Evolutionary conservation across 1,284 basidiomycete genomes (phyloP).

Genomic region (Ceratobasidium sp.): DNA sequence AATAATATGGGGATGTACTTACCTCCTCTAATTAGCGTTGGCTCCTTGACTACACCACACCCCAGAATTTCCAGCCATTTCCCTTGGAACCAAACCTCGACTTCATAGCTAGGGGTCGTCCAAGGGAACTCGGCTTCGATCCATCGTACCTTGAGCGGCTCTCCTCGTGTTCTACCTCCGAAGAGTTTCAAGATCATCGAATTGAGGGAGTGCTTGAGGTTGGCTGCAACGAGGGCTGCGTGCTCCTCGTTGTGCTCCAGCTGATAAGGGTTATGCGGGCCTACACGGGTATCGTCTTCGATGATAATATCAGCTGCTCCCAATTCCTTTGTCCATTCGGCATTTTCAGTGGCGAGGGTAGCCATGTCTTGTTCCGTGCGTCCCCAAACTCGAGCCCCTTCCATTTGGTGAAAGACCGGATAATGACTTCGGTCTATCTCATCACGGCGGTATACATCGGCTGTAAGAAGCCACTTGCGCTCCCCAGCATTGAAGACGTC

Average conservation of each 20-base stretch:
- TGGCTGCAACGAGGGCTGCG: slow-evolving; percentile 74
- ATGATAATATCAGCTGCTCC: slow-evolving; percentile 77
- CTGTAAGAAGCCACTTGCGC: slow-evolving; percentile 87
- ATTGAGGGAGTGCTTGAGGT: slow-evolving; percentile 92
- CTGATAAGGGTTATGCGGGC: slow-evolving; percentile 81
- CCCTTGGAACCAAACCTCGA: slow-evolving; percentile 94
- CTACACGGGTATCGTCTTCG: slow-evolving; percentile 80
- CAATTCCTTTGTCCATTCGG: slow-evolving; percentile 64
- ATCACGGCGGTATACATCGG: slow-evolving; percentile 98
- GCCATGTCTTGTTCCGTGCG: slow-evolving; percentile 60
- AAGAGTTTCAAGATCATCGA: slow-evolving; percentile 85
- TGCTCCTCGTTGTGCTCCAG: slow-evolving; percentile 71
- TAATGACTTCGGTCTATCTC: slow-evolving; percentile 98
- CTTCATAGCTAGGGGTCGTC: slow-evolving; percentile 96
- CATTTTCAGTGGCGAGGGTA: slow-evolving; percentile 57
- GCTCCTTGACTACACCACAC: slow-evolving; percentile 88
- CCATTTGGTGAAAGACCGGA: slow-evolving; percentile 98
- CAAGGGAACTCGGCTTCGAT: slow-evolving; percentile 98
- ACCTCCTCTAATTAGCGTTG: slow-evolving; percentile 87
- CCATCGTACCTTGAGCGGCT: slow-evolving; percentile 89
- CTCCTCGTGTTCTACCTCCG: slow-evolving; percentile 59
- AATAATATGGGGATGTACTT: slow-evolving; percentile 49
- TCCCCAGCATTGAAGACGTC: slow-evolving; percentile 81
- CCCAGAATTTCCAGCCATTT: slow-evolving; percentile 98
- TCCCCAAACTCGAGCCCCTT: slow-evolving; percentile 85